Evolutionary conservation across 129 eudicot species (phyloP).

Genomic region (Erigeron canadensis): DNA sequence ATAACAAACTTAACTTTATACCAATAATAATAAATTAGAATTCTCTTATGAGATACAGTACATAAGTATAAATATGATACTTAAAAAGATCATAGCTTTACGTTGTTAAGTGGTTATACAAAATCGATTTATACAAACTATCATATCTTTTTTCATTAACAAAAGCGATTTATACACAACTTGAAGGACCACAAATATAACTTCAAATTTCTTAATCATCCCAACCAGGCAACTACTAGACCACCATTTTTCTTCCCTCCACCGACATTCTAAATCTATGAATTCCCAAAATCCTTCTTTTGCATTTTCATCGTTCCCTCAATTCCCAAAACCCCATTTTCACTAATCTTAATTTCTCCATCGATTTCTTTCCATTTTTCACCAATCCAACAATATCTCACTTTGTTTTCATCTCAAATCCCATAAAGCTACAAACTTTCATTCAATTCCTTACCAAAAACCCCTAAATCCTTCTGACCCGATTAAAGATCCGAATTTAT

Average conservation of each 20-base stretch:
- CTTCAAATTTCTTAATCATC: constrained; percentile 7
- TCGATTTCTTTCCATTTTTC: constrained; percentile 2
- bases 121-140: too few species aligned
- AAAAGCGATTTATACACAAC: not conserved
- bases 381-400: not conserved
- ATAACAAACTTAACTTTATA: too few species aligned
- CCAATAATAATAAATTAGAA: too few species aligned
- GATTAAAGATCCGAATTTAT: constrained; percentile 13
- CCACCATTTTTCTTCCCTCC: constrained; percentile 26
- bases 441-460: constrained; percentile 5
- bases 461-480: constrained; percentile 12
- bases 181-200: constrained; percentile 14
- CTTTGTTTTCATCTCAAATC: not conserved
- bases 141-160: too few species aligned
- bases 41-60: too few species aligned
- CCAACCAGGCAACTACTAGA: constrained; percentile 31
- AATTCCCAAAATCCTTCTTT: not conserved
- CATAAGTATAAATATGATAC: too few species aligned
- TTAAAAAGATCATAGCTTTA: too few species aligned
- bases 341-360: not conserved
- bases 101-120: too few species aligned
- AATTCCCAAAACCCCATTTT: not conserved
- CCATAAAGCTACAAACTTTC: constrained; percentile 1
- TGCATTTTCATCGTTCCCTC: not conserved
- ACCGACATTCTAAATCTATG: constrained; percentile 39